Evolutionary conservation across 2,329 filamentous ascomycete species (phyloP).

Genomic region (Endothia cerciana): DNA sequence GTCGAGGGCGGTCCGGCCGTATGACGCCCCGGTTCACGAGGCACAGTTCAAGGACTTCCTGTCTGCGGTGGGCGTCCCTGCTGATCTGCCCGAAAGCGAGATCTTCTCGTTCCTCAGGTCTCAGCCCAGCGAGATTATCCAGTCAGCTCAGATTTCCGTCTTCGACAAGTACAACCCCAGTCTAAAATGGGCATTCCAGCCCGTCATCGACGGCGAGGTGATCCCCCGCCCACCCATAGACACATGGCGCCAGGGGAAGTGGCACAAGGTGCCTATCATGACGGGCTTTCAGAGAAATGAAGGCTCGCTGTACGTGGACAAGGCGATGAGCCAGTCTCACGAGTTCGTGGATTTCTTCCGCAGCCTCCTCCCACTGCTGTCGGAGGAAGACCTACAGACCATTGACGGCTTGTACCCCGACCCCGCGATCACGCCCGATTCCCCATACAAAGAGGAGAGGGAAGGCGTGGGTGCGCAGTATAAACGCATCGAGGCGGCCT

Average conservation of each 20-base stretch:
- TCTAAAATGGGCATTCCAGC: conserved; percentile 56
- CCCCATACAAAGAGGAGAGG: conserved; percentile 45
- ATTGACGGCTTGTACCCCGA: conserved; percentile 47
- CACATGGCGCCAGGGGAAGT: conserved; percentile 34
- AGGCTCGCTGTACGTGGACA: conserved; percentile 47
- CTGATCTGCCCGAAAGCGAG: conserved; percentile 46
- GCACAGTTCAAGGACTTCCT: conserved; percentile 52
- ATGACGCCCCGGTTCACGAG: conserved; percentile 53
- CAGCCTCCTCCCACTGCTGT: conserved; percentile 44
- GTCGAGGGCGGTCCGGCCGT: conserved; percentile 43
- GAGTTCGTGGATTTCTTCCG: conserved; percentile 45
- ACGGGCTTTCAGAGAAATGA: conserved; percentile 50
- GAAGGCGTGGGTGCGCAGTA: conserved; percentile 52
- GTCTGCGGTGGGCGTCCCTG: conserved; percentile 48
- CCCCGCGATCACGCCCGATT: conserved; percentile 37
- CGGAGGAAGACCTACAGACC: conserved; percentile 39
- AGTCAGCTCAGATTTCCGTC: conserved; percentile 39
- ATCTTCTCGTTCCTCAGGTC: conserved; percentile 50
- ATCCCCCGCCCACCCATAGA: conserved; percentile 36
- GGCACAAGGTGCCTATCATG: conserved; percentile 43
- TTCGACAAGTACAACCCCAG: conserved; percentile 41
- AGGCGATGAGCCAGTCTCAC: conserved; percentile 38
- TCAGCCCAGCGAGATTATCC: conserved; percentile 38
- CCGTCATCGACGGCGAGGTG: conserved; percentile 48
- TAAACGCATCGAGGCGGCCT: conserved; percentile 57